phyloP scores from a whole-genome alignment of 2,329 filamentous ascomycete species.

The Monilinia fructicola region DNA sequence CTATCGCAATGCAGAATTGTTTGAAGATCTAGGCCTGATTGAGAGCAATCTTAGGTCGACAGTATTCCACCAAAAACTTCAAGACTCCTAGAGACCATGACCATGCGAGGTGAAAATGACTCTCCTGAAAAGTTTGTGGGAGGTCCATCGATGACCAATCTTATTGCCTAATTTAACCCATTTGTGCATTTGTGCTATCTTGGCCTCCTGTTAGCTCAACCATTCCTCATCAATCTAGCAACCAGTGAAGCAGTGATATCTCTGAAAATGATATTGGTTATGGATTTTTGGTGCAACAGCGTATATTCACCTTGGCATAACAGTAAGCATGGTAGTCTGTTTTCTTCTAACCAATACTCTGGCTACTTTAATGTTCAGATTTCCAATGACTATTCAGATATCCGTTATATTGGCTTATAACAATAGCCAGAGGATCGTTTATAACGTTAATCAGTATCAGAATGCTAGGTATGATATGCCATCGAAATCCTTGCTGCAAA shows the following conservation, averaged over 20 bases:
- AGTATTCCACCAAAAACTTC: not conserved
- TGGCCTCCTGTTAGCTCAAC: not conserved
- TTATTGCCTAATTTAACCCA: not conserved
- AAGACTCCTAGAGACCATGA: not conserved
- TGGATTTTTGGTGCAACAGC: not conserved
- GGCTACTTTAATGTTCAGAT: not conserved
- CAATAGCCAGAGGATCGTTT: constrained; percentile 42
- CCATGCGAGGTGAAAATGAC: not conserved
- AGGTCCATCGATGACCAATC: not conserved
- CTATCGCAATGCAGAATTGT: not conserved
- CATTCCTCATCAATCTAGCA: not conserved
- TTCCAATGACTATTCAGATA: not conserved
- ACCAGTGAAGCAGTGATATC: not conserved
- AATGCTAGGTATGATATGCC: constrained; percentile 26
- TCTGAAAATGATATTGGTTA: not conserved
- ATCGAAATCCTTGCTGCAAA: not conserved
- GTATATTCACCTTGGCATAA: constrained; percentile 27
- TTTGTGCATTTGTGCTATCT: not conserved
- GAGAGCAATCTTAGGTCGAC: not conserved
- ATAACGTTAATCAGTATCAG: constrained; percentile 42
- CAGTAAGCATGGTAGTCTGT: not conserved
- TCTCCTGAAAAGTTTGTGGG: not conserved
- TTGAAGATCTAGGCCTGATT: not conserved
- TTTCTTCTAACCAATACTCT: not conserved
- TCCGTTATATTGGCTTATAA: constrained; percentile 36